Evolutionary conservation across 306 rosid species (phyloP), one percentile per base, ranked within the genome.

Genomic region (Bauhinia variegata): DNA sequence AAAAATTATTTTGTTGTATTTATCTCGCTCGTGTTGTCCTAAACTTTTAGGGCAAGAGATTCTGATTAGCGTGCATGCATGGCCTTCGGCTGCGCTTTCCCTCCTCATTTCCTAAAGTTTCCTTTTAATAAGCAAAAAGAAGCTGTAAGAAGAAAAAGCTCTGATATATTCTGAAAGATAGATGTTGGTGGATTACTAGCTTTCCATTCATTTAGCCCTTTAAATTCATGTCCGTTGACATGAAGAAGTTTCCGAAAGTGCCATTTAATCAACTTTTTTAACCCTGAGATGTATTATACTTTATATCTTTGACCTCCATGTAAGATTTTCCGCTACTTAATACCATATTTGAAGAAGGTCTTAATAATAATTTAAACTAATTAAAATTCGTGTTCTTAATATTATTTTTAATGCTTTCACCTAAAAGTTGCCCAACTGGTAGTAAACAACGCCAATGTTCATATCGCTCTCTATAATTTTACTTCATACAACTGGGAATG

Each of bases 81-180:
- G 32, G 65, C 46, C 46, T 46, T 31, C 30, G 41, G 60, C 11
- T 9, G 15, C 54, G 31, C 43, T 57, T 67, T 76, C 62, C 60
- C 49, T 47, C 44, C 13, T 39, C 43, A 61, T 63, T 71, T 69
- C 65, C 60, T 51, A 44, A 73, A 61, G 74, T 30, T 34, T 23
- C 19, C 49, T 49, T 62, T 68, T 53, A 47, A 7, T 14, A 43
- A 54, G 9, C 47, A 18, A 7, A 47, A 58, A 33, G 62, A 66
- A 51, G 42, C 51, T 28, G n/a, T 7, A 47, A 28, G 15, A 17
- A 48, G 12, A 8, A 32, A 51, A 30, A 48, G 52, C 37, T 31
- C 31, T 36, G n/a, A 46, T 68, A 72, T 13, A 55, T 43, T 31
- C 31, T 36, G n/a, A 46, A 73, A 72, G 16, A 55, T 43, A 47